Evolutionary conservation across 768 basidiomycete species (phyloP).

Genomic region (Russula foetens): DNA sequence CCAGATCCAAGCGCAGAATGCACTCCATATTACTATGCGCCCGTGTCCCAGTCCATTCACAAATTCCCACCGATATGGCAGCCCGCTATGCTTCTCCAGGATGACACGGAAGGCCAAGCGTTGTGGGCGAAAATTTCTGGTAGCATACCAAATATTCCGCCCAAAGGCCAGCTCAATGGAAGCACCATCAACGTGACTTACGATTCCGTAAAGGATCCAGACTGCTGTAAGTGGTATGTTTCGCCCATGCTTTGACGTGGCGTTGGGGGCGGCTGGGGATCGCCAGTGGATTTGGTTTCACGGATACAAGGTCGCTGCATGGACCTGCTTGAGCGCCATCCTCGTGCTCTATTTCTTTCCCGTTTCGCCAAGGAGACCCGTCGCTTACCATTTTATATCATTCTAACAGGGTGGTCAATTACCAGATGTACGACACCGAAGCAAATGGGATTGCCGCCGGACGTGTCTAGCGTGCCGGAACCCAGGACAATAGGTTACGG

Average conservation of each 20-base stretch:
- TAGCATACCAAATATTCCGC: slow-evolving; percentile 40
- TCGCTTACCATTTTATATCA: too few relatives aligned
- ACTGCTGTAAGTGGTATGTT: slow-evolving; percentile 11
- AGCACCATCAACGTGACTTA: background rate
- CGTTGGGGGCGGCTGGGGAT: too few relatives aligned
- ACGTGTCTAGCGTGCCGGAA: slow-evolving; percentile 43
- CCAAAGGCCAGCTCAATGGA: slow-evolving; percentile 26
- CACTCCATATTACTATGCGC: slow-evolving; percentile 12
- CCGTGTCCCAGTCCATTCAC: background rate
- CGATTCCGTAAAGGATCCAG: slow-evolving; percentile 14
- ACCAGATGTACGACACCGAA: too few relatives aligned
- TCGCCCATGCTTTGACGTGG: too few relatives aligned
- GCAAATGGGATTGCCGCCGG: too few relatives aligned
- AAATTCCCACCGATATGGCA: slow-evolving; percentile 10
- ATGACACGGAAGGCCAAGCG: slow-evolving; percentile 18
- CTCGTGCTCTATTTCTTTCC: too few relatives aligned
- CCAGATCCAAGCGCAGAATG: slow-evolving; percentile 12
- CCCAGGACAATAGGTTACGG: slow-evolving; percentile 50
- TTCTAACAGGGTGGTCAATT: too few relatives aligned
- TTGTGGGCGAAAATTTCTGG: slow-evolving; percentile 37
- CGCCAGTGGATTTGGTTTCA: too few relatives aligned
- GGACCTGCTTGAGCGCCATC: too few relatives aligned
- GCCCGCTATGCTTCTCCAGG: slow-evolving; percentile 10
- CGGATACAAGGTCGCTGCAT: too few relatives aligned
- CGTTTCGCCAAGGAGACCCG: too few relatives aligned